Evolutionary conservation across 495 filamentous ascomycete genomes (phyloP), one percentile per base, ranked within the genome.

Genomic region (Neurospora discreta): DNA sequence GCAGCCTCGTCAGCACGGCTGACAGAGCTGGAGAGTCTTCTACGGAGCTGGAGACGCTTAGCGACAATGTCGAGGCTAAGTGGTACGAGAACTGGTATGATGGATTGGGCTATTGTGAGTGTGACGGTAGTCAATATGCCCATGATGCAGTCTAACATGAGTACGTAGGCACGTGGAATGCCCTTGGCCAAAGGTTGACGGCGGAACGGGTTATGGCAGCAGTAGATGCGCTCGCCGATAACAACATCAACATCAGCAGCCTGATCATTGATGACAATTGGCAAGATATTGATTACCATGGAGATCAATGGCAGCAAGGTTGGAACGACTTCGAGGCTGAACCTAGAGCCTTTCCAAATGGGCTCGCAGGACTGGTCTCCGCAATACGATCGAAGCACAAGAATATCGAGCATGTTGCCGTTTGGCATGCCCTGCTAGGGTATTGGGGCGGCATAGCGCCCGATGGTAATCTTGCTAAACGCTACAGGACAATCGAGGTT

Each of bases 191-290:
- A 78, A 80, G 89, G 13, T 81, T 98, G 46, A 92, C 89, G 0
- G 93, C 95, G 73, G 84, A 93, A 5, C 95, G 92, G 75, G 88
- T 99, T 30, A 77, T 93, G 30, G 78, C 87, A 39, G 93, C 94
- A 15, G 82, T 99, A 11, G 87, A 92, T 73, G 82, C 85, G 1
- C 82, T 98, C 65, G 87, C 90, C 39, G 81, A 89, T 23, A 86
- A 92, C 69, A 88, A 89, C 2, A 92, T 99, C 74, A 88, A 89
- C 13, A 87, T 98, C 46, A 88, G 89, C 4, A 93, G 89, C 73
- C 81, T 98, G 1, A 97, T 97, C 71, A 95, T 98, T 70, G 95
- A 98, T 75, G 95, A 99, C 77, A 97, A 97, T 76, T 99, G 95
- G 95, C 95, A 99, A 80, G 87, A 90, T 23, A 84, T 97, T 39